Base-by-base conservation (phyloP, 1,284 basidiomycete genomes). In the Trametes versicolor region DNA sequence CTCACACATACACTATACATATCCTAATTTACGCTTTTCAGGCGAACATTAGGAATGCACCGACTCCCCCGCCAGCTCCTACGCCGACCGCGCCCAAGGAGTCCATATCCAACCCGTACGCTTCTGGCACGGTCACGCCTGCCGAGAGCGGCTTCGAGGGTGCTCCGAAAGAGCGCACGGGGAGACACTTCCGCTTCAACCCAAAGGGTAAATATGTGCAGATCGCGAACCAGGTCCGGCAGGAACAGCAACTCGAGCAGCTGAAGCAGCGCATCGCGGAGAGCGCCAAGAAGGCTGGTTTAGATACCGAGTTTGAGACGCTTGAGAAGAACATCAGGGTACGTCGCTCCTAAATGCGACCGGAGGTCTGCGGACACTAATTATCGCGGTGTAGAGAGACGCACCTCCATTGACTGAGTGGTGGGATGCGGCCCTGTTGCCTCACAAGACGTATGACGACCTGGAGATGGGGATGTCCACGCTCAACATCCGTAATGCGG, bases 351-450 rank as follows among this genome's bases (percentile, higher is more conserved):
- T 19, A 9, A 9, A 12, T 4, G 19, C 7, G 4, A 19, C 6
- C 13, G 21, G n/a, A 8, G 45, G 15, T 6, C 15, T 10, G 23
- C 27, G 6, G 32, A 27, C 27, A 25, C 48, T 49, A 10, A 49
- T 53, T n/a, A 25, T 21, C 36, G 50, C 21, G n/a, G n/a, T 60
- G 37, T 72, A 96, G 90, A 85, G 96, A 50, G 87, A 89, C 63
- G 85, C 91, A 0, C 97, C 97, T 5, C 98, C 97, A 0, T 90
- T 89, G 6, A 87, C 92, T 9, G 97, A 99, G 78, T 99, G 97
- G 97, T 99, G 98, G 97, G 98, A 99, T 78, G 88, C 87, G 37
- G 87, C 93, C 0, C 82, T 98, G n/a, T 80, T 99, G 12, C 91
- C 94, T 0, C 87, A 84, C 71, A 89, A 90, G 76, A 85, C 82